Conservation (phyloP, 805 yeast genomes). For the Cephaloascus fragrans region DNA sequence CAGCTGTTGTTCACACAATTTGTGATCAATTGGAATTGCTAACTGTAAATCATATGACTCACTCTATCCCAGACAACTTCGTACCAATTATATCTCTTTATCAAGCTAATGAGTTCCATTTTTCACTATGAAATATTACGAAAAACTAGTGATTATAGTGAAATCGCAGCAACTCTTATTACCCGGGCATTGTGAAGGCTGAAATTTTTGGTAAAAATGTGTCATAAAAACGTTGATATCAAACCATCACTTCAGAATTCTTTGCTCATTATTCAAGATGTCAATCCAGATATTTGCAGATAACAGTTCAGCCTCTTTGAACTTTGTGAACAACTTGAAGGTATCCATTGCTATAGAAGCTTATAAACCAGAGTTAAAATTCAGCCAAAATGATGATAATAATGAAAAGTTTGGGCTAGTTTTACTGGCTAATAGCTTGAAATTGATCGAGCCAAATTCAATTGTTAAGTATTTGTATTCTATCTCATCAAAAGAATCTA, state of each 20-base stretch:
- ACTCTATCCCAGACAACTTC: no score
- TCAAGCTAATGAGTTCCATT: no score
- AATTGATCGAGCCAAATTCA: slow-evolving; percentile 57
- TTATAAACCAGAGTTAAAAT: slow-evolving; percentile 14
- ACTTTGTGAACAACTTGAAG: slow-evolving; percentile 32
- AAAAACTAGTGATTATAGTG: no score
- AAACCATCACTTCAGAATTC: neutral
- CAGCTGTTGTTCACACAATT: no score
- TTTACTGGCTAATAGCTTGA: slow-evolving; percentile 30
- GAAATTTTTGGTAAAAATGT: neutral
- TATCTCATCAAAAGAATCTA: no score
- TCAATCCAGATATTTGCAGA: slow-evolving; percentile 19
- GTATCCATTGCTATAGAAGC: slow-evolving; percentile 29
- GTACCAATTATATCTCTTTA: no score
- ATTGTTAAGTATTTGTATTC: slow-evolving; percentile 53
- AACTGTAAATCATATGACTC: no score
- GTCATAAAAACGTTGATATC: neutral
- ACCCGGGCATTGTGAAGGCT: no score
- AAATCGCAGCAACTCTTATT: no score
- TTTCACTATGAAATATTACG: no score
- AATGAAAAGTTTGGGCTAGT: slow-evolving; percentile 9
- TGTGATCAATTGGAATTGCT: no score
- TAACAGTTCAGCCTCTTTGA: slow-evolving; percentile 13
- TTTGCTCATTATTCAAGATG: slow-evolving; percentile 4
- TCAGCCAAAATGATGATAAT: slow-evolving; percentile 12